A percentile compares a stretch with the other conserved stretches of the same genome.
Evolutionary conservation across 192 early-diverging fungal genomes (phyloP).

Genomic region (Rhizophagus sp.): DNA sequence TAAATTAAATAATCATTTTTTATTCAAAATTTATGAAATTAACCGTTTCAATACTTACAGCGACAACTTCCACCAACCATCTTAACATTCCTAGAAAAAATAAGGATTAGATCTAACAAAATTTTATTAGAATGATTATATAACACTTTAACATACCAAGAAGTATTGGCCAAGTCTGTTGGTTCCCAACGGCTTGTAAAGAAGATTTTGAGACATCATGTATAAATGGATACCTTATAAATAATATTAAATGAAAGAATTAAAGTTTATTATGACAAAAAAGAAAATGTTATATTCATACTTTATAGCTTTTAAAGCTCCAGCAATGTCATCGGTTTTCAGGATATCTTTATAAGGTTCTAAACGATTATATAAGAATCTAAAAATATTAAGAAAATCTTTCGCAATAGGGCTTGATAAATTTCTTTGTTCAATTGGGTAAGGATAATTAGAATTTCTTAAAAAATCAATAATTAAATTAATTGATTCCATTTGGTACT

Average conservation of each 20-base stretch:
- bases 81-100: conserved; percentile 66
- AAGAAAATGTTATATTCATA: not conserved
- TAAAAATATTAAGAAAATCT: conserved; percentile 75
- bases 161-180: conserved; percentile 56
- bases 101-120: conserved; percentile 46
- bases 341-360: conserved; percentile 63
- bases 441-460: conserved; percentile 61
- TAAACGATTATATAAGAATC: conserved; percentile 68
- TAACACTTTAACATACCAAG: conserved; percentile 43
- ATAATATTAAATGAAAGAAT: not conserved
- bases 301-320: conserved; percentile 59
- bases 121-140: conserved; percentile 45
- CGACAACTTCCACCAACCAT: conserved; percentile 74
- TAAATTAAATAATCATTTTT: conserved; percentile 24
- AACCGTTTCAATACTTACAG: conserved; percentile 58
- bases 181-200: conserved; percentile 62
- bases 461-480: conserved; percentile 64
- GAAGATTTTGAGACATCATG: conserved; percentile 70
- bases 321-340: conserved; percentile 68
- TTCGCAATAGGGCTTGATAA: conserved; percentile 64
- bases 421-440: conserved; percentile 55
- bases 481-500: conserved; percentile 59
- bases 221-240: conserved; percentile 26
- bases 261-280: not conserved
- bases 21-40: not conserved